These are phyloP conservation scores for Oryza longistaminata DNA, from an alignment of 176 grass and related monocot genomes.

Conservation along the genomic window DNA sequence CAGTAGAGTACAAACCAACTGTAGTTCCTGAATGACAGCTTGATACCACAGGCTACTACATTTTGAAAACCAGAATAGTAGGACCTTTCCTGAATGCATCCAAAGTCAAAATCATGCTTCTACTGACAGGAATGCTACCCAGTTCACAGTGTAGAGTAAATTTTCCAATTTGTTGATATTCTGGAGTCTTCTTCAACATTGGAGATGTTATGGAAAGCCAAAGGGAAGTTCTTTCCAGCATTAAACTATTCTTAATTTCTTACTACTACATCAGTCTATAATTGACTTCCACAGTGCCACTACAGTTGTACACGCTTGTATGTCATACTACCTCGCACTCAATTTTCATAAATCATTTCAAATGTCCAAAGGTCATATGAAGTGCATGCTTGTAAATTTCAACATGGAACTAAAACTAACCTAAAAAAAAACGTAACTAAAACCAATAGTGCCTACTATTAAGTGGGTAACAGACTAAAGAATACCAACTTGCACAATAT, in stretches of 20 bases:
- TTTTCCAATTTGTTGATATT: constrained; percentile 8
- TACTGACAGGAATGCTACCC: neutral
- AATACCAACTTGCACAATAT: neutral
- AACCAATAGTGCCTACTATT: neutral
- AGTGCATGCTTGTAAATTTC: neutral
- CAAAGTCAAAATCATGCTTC: neutral
- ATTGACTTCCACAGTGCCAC: neutral
- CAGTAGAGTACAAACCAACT: neutral
- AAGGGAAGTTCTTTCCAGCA: neutral
- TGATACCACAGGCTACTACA: neutral
- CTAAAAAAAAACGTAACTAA: neutral
- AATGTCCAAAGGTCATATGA: constrained; percentile 9
- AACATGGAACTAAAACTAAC: neutral
- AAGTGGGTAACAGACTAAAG: neutral
- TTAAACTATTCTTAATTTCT: neutral
- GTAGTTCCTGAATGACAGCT: neutral
- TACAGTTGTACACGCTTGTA: neutral
- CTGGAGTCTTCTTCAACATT: neutral
- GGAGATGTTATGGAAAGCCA: neutral
- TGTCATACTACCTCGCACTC: constrained; percentile 9
- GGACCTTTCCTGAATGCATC: neutral
- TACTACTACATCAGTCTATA: constrained; percentile 18
- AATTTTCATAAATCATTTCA: constrained; percentile 6
- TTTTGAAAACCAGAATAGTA: neutral
- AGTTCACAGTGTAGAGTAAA: neutral